Conservation (phyloP, 306 rosid species). For the Casuarina glauca region DNA sequence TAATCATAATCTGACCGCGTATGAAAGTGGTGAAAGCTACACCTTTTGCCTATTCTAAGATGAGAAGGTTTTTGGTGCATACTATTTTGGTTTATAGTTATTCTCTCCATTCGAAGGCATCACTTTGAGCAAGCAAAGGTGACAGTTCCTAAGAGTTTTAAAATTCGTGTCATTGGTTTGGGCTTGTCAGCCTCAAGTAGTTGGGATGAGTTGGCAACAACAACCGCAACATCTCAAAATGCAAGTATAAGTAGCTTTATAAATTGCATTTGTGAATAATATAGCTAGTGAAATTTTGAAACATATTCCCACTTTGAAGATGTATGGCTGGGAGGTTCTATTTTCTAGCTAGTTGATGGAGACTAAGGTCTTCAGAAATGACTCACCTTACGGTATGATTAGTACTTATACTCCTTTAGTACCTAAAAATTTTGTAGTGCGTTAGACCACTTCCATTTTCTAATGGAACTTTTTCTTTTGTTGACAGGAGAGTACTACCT, state of each 20-base stretch:
- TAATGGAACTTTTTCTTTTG: neutral
- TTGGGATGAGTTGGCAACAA: neutral
- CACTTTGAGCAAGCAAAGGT: too few relatives aligned
- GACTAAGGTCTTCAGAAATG: slow-evolving; percentile 80
- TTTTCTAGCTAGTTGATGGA: slow-evolving; percentile 92
- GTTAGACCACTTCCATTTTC: slow-evolving; percentile 18
- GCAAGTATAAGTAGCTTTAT: neutral
- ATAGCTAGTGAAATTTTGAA: slow-evolving; percentile 72
- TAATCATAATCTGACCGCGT: too few relatives aligned
- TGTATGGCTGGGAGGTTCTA: slow-evolving; percentile 94
- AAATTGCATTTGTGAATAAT: too few relatives aligned
- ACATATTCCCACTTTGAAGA: slow-evolving; percentile 85
- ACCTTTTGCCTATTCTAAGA: too few relatives aligned
- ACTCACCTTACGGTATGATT: slow-evolving; percentile 75
- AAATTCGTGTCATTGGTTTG: neutral
- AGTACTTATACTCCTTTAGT: slow-evolving; percentile 12
- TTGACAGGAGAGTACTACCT: slow-evolving; percentile 10
- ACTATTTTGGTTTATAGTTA: too few relatives aligned
- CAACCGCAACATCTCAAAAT: neutral
- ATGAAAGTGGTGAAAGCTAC: too few relatives aligned
- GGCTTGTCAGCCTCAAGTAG: neutral
- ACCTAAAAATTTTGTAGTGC: slow-evolving; percentile 16
- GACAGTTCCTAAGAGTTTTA: too few relatives aligned
- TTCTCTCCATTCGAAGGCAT: too few relatives aligned
- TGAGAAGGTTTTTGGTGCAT: too few relatives aligned